Evolutionary conservation across 2,329 filamentous ascomycete species (phyloP).

Genomic region (Nakataea oryzae): DNA sequence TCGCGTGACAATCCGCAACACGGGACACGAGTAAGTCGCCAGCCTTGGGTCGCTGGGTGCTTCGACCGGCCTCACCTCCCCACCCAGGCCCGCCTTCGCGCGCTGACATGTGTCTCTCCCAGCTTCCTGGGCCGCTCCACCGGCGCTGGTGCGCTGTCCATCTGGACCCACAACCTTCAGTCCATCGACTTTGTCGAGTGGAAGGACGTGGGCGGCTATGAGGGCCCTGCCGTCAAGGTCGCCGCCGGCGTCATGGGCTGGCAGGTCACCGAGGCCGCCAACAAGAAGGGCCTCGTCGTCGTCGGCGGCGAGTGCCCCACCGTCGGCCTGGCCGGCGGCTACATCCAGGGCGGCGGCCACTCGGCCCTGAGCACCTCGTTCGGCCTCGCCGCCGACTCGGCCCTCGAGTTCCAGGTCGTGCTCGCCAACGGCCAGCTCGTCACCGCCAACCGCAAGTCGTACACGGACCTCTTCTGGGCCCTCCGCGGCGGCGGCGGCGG

Average conservation of each 20-base stretch:
- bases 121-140: constrained; percentile 24
- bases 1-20: constrained; percentile 44
- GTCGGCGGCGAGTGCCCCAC: constrained; percentile 37
- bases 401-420: constrained; percentile 33
- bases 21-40: constrained; percentile 28
- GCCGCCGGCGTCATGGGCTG: constrained; percentile 40
- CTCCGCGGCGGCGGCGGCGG: constrained; percentile 39
- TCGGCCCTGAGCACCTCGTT: constrained; percentile 34
- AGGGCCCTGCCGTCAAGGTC: constrained; percentile 14
- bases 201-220: constrained; percentile 11
- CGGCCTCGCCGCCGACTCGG: constrained; percentile 45
- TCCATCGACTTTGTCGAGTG: constrained; percentile 22
- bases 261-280: constrained; percentile 28
- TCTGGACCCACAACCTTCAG: constrained; percentile 40
- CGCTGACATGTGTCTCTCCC: neutral
- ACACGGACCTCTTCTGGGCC: constrained; percentile 48
- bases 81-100: neutral
- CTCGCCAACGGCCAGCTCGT: constrained; percentile 31
- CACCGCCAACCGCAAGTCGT: constrained; percentile 29
- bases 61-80: neutral
- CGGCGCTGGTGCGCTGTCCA: constrained; percentile 32
- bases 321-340: constrained; percentile 9
- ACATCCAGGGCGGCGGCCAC: constrained; percentile 30
- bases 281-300: constrained; percentile 26
- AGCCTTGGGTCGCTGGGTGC: neutral